A percentile compares a stretch with the other conserved stretches of the same genome.
Evolutionary conservation across 2,329 filamentous ascomycete genomes (phyloP).

Genomic region (Pleurostoma richardsiae): DNA sequence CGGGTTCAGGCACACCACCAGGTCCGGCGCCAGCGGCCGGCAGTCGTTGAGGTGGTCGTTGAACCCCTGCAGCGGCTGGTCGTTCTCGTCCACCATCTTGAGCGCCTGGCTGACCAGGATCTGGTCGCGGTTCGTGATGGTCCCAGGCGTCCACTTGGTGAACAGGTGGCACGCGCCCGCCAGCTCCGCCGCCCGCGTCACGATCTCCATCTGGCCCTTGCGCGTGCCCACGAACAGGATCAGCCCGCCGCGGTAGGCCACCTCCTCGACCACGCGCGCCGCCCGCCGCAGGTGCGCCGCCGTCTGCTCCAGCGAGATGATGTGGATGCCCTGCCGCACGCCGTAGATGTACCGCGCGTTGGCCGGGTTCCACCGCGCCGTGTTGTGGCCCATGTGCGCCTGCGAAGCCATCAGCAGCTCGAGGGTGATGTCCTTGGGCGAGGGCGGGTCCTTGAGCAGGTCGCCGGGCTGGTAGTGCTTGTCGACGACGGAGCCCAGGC

Average conservation of each 20-base stretch:
- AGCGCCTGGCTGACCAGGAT: conserved; percentile 68
- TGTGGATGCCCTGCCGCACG: conserved; percentile 80
- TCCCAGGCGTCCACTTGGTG: conserved; percentile 86
- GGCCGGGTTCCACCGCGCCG: conserved; percentile 87
- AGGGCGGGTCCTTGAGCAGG: conserved; percentile 67
- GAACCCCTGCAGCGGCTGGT: conserved; percentile 57
- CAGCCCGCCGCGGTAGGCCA: conserved; percentile 75
- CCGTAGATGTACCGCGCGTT: conserved; percentile 95
- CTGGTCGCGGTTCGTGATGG: conserved; percentile 87
- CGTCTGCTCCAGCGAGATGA: conserved; percentile 87
- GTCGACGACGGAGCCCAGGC: conserved; percentile 42
- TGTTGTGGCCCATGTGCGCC: conserved; percentile 85
- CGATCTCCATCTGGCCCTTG: conserved; percentile 71
- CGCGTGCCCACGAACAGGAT: conserved; percentile 90
- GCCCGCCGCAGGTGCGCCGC: conserved; percentile 87
- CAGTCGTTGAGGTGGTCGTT: conserved; percentile 58
- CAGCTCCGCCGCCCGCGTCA: conserved; percentile 75
- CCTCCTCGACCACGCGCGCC: conserved; percentile 85
- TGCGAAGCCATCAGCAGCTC: conserved; percentile 87
- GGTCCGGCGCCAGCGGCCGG: conserved; percentile 72
- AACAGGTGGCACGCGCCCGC: conserved; percentile 83
- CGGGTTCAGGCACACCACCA: conserved; percentile 90
- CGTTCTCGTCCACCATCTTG: conserved; percentile 73
- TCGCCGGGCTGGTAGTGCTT: conserved; percentile 60
- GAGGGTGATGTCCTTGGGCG: conserved; percentile 75